These are phyloP conservation scores for Vanilla planifolia DNA, from an alignment of 106 monocot species.

Conservation along the genomic window DNA sequence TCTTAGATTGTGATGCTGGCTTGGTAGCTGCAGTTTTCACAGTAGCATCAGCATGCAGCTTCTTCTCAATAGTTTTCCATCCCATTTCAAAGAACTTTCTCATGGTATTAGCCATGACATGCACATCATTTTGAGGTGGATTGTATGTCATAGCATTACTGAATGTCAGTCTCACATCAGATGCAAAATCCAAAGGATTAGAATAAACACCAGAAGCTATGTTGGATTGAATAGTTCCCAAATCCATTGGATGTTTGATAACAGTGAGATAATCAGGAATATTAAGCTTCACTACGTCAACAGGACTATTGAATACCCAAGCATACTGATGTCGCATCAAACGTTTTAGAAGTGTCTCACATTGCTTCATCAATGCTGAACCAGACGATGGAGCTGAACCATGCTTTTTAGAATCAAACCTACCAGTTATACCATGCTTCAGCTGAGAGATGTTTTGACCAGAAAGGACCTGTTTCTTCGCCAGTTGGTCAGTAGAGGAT, in stretches of 20 bases:
- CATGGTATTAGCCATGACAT: conserved; percentile 73
- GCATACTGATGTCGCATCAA: conserved; percentile 56
- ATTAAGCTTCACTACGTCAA: conserved; percentile 66
- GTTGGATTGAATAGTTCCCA: conserved; percentile 78
- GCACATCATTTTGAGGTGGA: conserved; percentile 68
- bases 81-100: conserved; percentile 77
- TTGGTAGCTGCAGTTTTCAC: conserved; percentile 14
- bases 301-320: conserved; percentile 68
- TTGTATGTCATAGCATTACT: conserved; percentile 93
- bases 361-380: conserved; percentile 60
- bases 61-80: conserved; percentile 91
- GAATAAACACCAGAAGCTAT: conserved; percentile 55
- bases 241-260: conserved; percentile 92
- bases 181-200: conserved; percentile 52
- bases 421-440: conserved; percentile 38
- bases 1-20: conserved; percentile 23
- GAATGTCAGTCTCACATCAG: conserved; percentile 93
- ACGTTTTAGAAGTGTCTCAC: conserved; percentile 55
- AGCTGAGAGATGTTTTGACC: conserved; percentile 14
- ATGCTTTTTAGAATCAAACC: conserved; percentile 41
- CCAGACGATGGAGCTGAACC: conserved; percentile 7
- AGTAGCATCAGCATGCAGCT: conserved; percentile 32
- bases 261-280: conserved; percentile 83
- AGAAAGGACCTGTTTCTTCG: conserved; percentile 12
- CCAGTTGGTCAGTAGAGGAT: conserved; percentile 22